These are phyloP conservation scores for Candida albicans DNA, from an alignment of 1,139 yeast genomes.

Conservation along the genomic window DNA sequence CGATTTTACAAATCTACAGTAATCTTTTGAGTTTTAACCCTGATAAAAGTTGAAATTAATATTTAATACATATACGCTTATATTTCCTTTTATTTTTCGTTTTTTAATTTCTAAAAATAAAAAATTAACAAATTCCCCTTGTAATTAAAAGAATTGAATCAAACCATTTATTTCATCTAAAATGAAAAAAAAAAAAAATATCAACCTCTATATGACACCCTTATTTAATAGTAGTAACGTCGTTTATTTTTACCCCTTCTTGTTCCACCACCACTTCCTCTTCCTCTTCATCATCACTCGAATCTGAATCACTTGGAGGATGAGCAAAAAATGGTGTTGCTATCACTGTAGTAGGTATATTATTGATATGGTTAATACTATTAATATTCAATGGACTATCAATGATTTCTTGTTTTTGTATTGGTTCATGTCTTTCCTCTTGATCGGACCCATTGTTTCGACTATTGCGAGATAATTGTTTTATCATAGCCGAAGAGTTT, in stretches of 20 bases:
- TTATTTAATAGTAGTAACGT: too few species aligned
- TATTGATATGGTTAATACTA: not conserved
- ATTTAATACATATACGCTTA: too few species aligned
- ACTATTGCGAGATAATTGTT: constrained; percentile 3
- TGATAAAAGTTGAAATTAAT: too few species aligned
- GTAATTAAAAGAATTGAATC: too few species aligned
- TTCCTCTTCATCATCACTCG: constrained; percentile 20
- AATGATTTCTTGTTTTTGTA: not conserved
- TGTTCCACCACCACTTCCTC: constrained; percentile 6
- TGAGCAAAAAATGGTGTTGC: constrained; percentile 42
- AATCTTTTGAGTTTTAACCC: too few species aligned
- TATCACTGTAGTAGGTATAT: constrained; percentile 26
- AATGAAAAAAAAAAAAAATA: too few species aligned
- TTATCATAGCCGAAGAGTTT: constrained; percentile 7
- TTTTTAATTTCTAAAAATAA: too few species aligned
- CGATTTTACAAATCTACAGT: too few species aligned
- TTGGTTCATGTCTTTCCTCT: not conserved
- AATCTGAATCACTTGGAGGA: constrained; percentile 42
- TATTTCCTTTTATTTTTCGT: too few species aligned
- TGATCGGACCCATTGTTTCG: not conserved
- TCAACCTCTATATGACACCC: too few species aligned
- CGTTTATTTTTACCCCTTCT: not conserved
- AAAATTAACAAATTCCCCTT: too few species aligned
- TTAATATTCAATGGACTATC: not conserved
- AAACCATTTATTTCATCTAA: too few species aligned